phyloP scores from a whole-genome alignment of 139 green algal species.

The Marvania coccoides region DNA sequence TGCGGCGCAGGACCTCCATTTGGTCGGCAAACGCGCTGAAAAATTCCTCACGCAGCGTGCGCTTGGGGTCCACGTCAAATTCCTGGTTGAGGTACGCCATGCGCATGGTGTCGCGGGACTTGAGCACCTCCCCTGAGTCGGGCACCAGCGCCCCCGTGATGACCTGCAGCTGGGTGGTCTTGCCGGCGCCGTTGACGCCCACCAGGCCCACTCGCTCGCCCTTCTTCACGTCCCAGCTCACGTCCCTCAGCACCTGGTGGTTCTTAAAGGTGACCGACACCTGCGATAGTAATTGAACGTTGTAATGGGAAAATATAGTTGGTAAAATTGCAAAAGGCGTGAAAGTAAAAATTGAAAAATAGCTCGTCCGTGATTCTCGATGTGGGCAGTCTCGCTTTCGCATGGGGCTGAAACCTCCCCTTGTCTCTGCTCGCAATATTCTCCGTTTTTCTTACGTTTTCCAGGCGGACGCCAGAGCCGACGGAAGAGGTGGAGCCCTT shows the following conservation, averaged over 20 bases:
- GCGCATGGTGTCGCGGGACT: slow-evolving; percentile 68
- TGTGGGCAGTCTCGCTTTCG: too few species aligned
- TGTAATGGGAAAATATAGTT: not conserved
- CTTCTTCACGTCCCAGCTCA: slow-evolving; percentile 93
- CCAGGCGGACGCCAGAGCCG: slow-evolving; percentile 58
- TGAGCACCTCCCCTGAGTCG: slow-evolving; percentile 84
- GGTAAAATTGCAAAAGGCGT: not conserved
- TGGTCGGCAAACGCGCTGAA: slow-evolving; percentile 71
- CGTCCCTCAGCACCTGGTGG: slow-evolving; percentile 79
- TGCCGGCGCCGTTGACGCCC: slow-evolving; percentile 96
- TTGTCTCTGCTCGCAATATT: too few species aligned
- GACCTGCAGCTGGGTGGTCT: slow-evolving; percentile 97
- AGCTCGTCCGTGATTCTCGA: not conserved
- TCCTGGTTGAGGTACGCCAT: slow-evolving; percentile 96
- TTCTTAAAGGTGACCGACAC: slow-evolving; percentile 81
- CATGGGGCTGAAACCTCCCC: too few species aligned
- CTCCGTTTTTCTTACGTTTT: slow-evolving; percentile 45
- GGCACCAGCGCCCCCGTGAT: slow-evolving; percentile 80
- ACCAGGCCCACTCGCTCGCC: slow-evolving; percentile 95
- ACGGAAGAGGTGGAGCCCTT: slow-evolving; percentile 33
- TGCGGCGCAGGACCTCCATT: slow-evolving; percentile 50
- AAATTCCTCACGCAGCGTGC: slow-evolving; percentile 97
- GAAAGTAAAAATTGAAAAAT: not conserved
- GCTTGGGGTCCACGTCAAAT: slow-evolving; percentile 85
- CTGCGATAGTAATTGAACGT: not conserved